Conservation (phyloP, 1,284 basidiomycete genomes). For the Fomitopsis schrenkii region DNA sequence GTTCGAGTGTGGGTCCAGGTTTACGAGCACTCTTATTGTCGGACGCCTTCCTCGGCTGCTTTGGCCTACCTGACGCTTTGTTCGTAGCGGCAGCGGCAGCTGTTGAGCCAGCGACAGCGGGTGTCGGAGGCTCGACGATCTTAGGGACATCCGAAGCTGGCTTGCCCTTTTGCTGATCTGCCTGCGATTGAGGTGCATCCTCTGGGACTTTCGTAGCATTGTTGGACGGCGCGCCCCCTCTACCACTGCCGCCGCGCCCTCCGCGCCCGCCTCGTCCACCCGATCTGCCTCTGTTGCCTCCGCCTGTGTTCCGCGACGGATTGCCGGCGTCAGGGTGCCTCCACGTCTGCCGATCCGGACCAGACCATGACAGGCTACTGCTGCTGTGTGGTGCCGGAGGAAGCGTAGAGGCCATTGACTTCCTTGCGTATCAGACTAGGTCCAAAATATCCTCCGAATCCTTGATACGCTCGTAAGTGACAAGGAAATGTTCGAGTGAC, state of each 20-base stretch:
- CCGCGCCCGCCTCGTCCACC: conserved; percentile 34
- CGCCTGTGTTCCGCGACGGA: conserved; percentile 36
- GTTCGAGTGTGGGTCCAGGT: conserved; percentile 18
- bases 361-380: conserved; percentile 20
- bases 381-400: conserved; percentile 18
- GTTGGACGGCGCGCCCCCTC: conserved; percentile 20
- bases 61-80: conserved; percentile 15
- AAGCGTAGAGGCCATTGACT: conserved; percentile 20
- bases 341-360: conserved; percentile 37
- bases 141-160: conserved; percentile 19
- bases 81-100: conserved; percentile 5
- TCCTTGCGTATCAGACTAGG: not conserved
- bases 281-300: conserved; percentile 18
- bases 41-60: conserved; percentile 19
- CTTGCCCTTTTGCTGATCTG: conserved; percentile 10
- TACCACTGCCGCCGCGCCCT: conserved; percentile 27
- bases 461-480: conserved; percentile 4
- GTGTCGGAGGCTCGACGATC: conserved; percentile 31
- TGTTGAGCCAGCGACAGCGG: conserved; percentile 10
- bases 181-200: not conserved
- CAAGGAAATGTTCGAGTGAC: not conserved
- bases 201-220: not conserved
- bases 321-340: conserved; percentile 44
- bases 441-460: not conserved
- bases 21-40: conserved; percentile 22